These are phyloP conservation scores for Agrocybe pediades DNA, from an alignment of 768 basidiomycete genomes.

Conservation along the genomic window DNA sequence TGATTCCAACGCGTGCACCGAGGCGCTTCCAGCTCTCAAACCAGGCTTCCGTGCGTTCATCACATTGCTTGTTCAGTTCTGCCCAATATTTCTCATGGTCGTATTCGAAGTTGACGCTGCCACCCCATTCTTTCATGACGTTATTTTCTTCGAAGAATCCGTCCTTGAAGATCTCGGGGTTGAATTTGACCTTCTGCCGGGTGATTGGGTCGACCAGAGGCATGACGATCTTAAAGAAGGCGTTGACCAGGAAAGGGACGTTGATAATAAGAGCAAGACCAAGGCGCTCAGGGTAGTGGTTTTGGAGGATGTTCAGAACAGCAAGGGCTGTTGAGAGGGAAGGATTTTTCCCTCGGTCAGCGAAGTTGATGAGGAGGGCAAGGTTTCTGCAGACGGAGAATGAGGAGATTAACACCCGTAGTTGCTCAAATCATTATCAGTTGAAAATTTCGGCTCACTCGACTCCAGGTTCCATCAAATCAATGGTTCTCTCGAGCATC, in stretches of 20 bases:
- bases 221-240: constrained; percentile 76
- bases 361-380: constrained; percentile 76
- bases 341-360: constrained; percentile 65
- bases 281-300: constrained; percentile 87
- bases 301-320: constrained; percentile 69
- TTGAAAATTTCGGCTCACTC: constrained; percentile 51
- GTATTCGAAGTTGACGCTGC: constrained; percentile 67
- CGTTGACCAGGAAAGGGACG: constrained; percentile 75
- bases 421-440: background rate
- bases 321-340: constrained; percentile 42
- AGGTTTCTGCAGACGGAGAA: constrained; percentile 48
- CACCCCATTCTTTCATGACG: constrained; percentile 76
- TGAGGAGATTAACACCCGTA: background rate
- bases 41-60: constrained; percentile 49
- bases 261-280: constrained; percentile 75
- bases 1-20: constrained; percentile 70
- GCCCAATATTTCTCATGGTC: constrained; percentile 78
- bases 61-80: constrained; percentile 55
- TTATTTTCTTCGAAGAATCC: constrained; percentile 69
- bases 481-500: constrained; percentile 74
- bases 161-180: constrained; percentile 65
- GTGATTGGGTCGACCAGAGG: constrained; percentile 88
- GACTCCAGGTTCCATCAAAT: constrained; percentile 80
- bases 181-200: constrained; percentile 73
- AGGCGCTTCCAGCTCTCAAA: constrained; percentile 64